Base-by-base conservation (phyloP, 2,329 filamentous ascomycete species). In the Coniochaeta prunicola region DNA sequence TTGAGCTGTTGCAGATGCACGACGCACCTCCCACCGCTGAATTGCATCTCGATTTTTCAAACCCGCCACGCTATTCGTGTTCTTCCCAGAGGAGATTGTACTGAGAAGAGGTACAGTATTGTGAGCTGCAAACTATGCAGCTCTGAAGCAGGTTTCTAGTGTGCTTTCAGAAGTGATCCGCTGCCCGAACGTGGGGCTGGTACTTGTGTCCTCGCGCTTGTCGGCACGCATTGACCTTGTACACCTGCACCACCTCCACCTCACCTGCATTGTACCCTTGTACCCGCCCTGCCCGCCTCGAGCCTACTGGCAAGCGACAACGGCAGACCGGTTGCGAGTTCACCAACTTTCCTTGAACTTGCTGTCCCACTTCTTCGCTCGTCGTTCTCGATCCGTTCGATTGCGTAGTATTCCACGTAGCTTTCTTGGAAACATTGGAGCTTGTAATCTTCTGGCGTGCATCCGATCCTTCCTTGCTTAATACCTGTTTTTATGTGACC, bases 341-440 rank as follows among this genome's bases (percentile, higher is more conserved):
- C 53, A 55, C 53, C 53, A 33, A 55, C 53, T 33, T 36, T 38
- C n/a, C 53, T 36, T 33, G 53, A 55, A 34, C 30, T n/a, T 55
- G 53, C 30, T 33, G 30, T 55, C 53, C 33, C 30, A 55, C 30
- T 55, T 33, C 30, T 21, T 36, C 30, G n/a, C 53, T 21, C 21
- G 53, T 55, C 53, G 45, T 50, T 55, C 33, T 55, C 53, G 17
- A 55, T 55, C 30, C 36, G 53, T 36, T 55, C 28, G 53, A 55
- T 55, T 55, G 53, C 53, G 53, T 55, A 34, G 45, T 50, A 50
- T 26, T 55, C 21, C 53, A 13, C 53, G 53, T 55, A 55, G 53
- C 53, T 55, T 34, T 33, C 33, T 55, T 34, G 33, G 53, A 33
- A 36, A 33, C n/a, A 33, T 21, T 55, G 53, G n/a, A n/a, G 30